These are phyloP conservation scores for Ilex paraguariensis DNA, from an alignment of 305 asterid genomes.

Conservation along the genomic window DNA sequence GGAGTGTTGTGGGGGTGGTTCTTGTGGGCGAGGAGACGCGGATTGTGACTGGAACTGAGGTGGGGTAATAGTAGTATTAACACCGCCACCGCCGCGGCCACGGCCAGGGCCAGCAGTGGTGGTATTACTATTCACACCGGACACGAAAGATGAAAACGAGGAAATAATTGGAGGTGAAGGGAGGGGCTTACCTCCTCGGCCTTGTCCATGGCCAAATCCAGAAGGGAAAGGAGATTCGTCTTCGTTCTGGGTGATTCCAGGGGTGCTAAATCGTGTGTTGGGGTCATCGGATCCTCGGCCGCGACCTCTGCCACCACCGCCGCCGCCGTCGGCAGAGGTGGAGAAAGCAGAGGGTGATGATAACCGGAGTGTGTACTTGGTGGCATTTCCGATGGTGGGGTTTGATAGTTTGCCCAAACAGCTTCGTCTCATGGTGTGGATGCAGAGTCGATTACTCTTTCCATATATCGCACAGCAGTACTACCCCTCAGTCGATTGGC, in stretches of 20 bases:
- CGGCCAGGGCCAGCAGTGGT: slow-evolving; percentile 32
- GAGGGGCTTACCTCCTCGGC: slow-evolving; percentile 49
- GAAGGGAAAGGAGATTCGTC: slow-evolving; percentile 18
- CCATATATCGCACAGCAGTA: no score
- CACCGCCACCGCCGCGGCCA: slow-evolving; percentile 42
- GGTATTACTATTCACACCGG: slow-evolving; percentile 17
- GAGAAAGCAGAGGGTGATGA: slow-evolving; percentile 46
- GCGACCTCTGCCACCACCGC: slow-evolving; percentile 58
- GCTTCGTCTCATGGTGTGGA: slow-evolving; percentile 53
- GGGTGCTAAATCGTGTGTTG: slow-evolving; percentile 25
- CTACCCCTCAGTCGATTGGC: no score
- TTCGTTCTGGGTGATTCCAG: slow-evolving; percentile 19
- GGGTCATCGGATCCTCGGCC: slow-evolving; percentile 19
- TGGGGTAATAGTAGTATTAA: slow-evolving; percentile 18
- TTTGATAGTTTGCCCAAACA: slow-evolving; percentile 47
- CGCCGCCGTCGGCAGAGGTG: slow-evolving; percentile 46
- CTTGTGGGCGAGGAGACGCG: no score
- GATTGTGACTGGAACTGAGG: slow-evolving; percentile 6
- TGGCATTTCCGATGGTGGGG: slow-evolving; percentile 32
- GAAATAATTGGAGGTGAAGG: slow-evolving; percentile 41
- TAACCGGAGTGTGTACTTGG: slow-evolving; percentile 23
- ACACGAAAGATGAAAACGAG: slow-evolving; percentile 26
- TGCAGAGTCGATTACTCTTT: no score
- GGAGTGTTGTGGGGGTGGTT: slow-evolving; percentile 11
- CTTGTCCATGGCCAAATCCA: slow-evolving; percentile 58